Evolutionary conservation across 495 filamentous ascomycete genomes (phyloP).

Genomic region (Penicillium herquei): DNA sequence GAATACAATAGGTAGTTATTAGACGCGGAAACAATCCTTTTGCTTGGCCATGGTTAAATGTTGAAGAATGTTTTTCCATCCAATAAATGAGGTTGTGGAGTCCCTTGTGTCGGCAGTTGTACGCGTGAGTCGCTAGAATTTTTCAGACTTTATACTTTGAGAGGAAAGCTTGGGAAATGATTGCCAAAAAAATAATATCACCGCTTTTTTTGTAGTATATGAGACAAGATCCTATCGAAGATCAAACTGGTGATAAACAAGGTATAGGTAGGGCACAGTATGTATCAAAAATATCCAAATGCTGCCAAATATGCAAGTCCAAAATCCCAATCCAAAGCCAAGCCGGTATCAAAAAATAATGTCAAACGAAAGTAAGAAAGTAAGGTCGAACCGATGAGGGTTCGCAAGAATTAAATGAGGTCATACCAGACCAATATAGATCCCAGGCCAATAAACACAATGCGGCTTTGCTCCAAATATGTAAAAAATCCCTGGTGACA

Average conservation of each 20-base stretch:
- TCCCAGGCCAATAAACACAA: slow-evolving; percentile 32
- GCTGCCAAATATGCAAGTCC: slow-evolving; percentile 29
- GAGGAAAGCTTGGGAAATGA: not conserved
- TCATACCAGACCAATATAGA: slow-evolving; percentile 25
- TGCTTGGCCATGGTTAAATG: not conserved
- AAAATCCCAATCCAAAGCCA: slow-evolving; percentile 18
- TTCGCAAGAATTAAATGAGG: slow-evolving; percentile 24
- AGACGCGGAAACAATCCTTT: not conserved
- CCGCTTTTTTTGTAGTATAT: slow-evolving; percentile 7
- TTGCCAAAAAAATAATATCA: slow-evolving; percentile 2
- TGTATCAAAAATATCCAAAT: slow-evolving; percentile 21
- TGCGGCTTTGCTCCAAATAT: slow-evolving; percentile 29
- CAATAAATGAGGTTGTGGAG: not conserved
- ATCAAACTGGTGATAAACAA: slow-evolving; percentile 6
- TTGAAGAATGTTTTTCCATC: not conserved
- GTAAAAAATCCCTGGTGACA: slow-evolving; percentile 23
- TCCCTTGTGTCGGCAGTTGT: not conserved
- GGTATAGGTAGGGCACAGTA: slow-evolving; percentile 22
- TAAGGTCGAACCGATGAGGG: slow-evolving; percentile 10
- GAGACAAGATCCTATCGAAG: slow-evolving; percentile 3
- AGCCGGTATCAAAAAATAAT: slow-evolving; percentile 8
- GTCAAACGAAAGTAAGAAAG: slow-evolving; percentile 12
- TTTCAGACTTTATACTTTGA: not conserved
- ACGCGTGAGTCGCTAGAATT: not conserved
- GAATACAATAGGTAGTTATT: not conserved